Base-by-base conservation (phyloP, 163 green algal species). In the Smithsoniella earleae region DNA sequence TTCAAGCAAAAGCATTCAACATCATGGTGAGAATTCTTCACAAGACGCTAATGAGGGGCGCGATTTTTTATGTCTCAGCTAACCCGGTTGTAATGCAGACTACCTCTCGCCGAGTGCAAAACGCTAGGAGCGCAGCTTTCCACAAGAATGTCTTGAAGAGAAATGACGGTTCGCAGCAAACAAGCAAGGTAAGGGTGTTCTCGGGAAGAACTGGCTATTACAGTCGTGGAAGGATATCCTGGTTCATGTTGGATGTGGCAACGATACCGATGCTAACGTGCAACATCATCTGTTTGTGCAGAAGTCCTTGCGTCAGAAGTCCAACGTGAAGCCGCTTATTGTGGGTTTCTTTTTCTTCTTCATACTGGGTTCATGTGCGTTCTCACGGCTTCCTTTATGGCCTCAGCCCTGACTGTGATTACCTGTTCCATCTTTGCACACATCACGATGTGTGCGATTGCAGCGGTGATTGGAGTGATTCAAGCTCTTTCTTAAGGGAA, bases 291-390 rank as follows among this genome's bases (percentile, higher is more conserved):
- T n/a, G n/a, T n/a, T n/a, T 49, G 40, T 69, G 25, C 58, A 69
- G 58, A 69, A 69, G 25, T 30, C 58, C 16, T n/a, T n/a, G n/a
- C 18, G 58, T 40, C 27, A 69, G 25, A 34, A 34, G 25, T 33
- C 58, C 3, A 69, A 31, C 10, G 16, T 69, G 5, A 31, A 31
- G 22, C 27, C 58, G 5, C 3, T 69, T 30, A 16, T 69, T 1
- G 43, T 69, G 6, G 58, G n/a, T n/a, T 69, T 69, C 58, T 69
- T 69, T 33, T 69, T 69, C 20, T 69, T 69, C 58, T 30, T 69
- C 43, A 31, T 69, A 18, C 30, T 69, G 20, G 58, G 58, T 6
- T 69, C 58, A 69, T 69, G 58, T 69, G 25, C 25, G 52, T 22
- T 36, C 52, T 13, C 13, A 36, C 6, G 13, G 6, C 6, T 36